Evolutionary conservation across 768 basidiomycete genomes (phyloP), one percentile per base, ranked within the genome.

Genomic region (Pilatotrama ljubarskyi): DNA sequence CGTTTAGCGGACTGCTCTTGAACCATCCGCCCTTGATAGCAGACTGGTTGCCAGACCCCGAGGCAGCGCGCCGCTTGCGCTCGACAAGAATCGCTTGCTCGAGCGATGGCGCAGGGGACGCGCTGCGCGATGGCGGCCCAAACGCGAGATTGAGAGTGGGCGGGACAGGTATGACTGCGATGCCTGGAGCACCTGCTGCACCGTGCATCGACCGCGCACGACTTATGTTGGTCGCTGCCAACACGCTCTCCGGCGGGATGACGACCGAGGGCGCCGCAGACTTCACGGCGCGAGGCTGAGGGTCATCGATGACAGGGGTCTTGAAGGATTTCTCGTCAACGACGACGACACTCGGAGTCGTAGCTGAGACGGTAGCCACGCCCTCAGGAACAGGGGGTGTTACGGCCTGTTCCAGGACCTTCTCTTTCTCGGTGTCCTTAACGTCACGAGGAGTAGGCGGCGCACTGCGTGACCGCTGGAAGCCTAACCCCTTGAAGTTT

Each of bases 31-130:
- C 84, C 67, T 84, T 87, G 51, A 68, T 35, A 6, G 56, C 58
- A 18, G 66, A 44, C 63, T 61, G 59, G 29, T 61, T 51, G 22
- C 68, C 61, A 11, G 66, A 51, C 6, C 66, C 65, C 5, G 67
- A 53, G 24, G 65, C 64, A 10, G 70, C 69, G 48, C 88, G 81
- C 42, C 87, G 82, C 63, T 82, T 88, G 66, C 88, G 82, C 54
- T 88, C 86, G 53, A 87, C 69, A 42, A 89, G 67, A 43, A 90
- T 78, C 1, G 87, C 87, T 65, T 90, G 89, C 68, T 90, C 89
- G 15, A 90, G 76, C 35, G 86, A 80, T 10, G 83, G 79, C 4
- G 78, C 76, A n/a, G 84, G 82, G 6, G 82, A 80, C 7, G 73
- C 64, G 60, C 76, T 75, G 11, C 77, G 75, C 9, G 78, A 71